Evolutionary conservation across 2,329 filamentous ascomycete species (phyloP).

Genomic region (Xylaria multiplex): DNA sequence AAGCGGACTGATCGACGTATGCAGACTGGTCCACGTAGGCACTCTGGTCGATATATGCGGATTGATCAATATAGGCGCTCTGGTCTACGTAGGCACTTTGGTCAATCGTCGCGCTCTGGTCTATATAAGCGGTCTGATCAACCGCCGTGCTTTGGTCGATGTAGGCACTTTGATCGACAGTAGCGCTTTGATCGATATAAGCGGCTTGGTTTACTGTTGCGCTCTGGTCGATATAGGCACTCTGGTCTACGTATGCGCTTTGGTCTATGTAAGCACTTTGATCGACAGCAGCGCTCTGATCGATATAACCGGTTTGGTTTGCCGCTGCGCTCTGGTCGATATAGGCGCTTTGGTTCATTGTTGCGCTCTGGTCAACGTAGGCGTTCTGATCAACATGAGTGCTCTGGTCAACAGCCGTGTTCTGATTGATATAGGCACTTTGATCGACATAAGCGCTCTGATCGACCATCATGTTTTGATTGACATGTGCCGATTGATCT

Average conservation of each 20-base stretch:
- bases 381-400: slow-evolving; percentile 9
- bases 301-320: slow-evolving; percentile 14
- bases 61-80: slow-evolving; percentile 14
- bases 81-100: slow-evolving; percentile 17
- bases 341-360: slow-evolving; percentile 15
- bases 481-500: slow-evolving; percentile 10
- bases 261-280: slow-evolving; percentile 19
- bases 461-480: slow-evolving; percentile 16
- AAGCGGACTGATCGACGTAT: slow-evolving; percentile 15
- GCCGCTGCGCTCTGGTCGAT: slow-evolving; percentile 18
- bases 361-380: slow-evolving; percentile 12
- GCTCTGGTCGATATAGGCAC: slow-evolving; percentile 19
- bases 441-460: slow-evolving; percentile 27
- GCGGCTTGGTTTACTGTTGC: slow-evolving; percentile 16
- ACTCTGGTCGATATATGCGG: slow-evolving; percentile 14
- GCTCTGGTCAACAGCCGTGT: slow-evolving; percentile 11
- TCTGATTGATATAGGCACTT: slow-evolving; percentile 25
- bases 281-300: slow-evolving; percentile 13
- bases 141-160: slow-evolving; percentile 10
- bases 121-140: slow-evolving; percentile 9
- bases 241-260: slow-evolving; percentile 20
- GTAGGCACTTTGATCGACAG: slow-evolving; percentile 8
- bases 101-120: background rate
- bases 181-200: slow-evolving; percentile 11
- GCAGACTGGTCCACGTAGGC: slow-evolving; percentile 17